Percentiles rank a stretch among this genome's conserved stretches.
These are phyloP conservation scores for Aureobasidium uvarum DNA, from an alignment of 2,329 filamentous ascomycete genomes.

Conservation along the genomic window DNA sequence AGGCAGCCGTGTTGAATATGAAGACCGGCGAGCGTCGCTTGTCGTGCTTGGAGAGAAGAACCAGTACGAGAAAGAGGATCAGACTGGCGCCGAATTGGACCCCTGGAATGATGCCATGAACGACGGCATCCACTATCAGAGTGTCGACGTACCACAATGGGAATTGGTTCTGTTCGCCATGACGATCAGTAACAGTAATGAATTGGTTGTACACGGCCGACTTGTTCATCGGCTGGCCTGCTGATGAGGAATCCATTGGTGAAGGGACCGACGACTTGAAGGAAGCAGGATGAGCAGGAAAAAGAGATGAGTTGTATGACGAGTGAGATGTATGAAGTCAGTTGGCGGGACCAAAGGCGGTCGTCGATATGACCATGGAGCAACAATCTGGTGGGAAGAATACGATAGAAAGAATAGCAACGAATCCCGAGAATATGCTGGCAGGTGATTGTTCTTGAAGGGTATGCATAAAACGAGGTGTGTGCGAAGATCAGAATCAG, in stretches of 20 bases:
- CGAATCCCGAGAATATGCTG: neutral
- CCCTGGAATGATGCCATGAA: constrained; percentile 54
- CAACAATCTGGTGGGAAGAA: constrained; percentile 1
- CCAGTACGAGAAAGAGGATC: constrained; percentile 63
- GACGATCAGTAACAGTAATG: constrained; percentile 47
- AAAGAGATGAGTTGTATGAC: neutral
- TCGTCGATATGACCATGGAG: neutral
- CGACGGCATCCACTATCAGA: constrained; percentile 51
- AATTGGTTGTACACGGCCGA: constrained; percentile 37
- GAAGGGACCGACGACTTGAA: neutral
- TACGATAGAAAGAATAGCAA: neutral
- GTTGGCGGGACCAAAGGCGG: neutral
- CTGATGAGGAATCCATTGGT: neutral
- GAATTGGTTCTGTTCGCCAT: constrained; percentile 48
- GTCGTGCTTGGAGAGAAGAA: constrained; percentile 63
- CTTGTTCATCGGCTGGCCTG: neutral
- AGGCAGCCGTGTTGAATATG: constrained; percentile 61
- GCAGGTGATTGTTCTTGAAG: constrained; percentile 17
- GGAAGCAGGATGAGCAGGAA: neutral
- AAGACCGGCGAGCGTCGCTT: constrained; percentile 66
- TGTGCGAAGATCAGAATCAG: neutral
- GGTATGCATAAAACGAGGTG: neutral
- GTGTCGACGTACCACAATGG: constrained; percentile 48
- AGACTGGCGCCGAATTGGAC: constrained; percentile 70
- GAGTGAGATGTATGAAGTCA: neutral